Evolutionary conservation across 257 asterid genomes (phyloP).

Genomic region (Scutellaria galericulata): DNA sequence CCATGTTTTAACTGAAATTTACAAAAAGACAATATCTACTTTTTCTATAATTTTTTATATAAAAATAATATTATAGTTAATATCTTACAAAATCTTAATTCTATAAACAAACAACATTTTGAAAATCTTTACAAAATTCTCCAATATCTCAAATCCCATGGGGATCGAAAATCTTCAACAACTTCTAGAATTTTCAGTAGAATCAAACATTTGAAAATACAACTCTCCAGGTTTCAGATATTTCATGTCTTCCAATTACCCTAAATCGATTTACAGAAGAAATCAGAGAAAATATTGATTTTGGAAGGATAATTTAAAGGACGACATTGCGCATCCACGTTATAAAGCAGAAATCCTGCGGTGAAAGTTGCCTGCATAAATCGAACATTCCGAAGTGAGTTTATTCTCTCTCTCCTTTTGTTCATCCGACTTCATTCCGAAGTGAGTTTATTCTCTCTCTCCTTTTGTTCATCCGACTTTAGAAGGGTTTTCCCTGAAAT

Average conservation of each 20-base stretch:
- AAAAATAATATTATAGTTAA: no score
- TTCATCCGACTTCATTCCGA: slow-evolving; percentile 9
- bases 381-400: slow-evolving; percentile 28
- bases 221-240: neutral
- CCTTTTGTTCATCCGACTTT: neutral
- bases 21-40: no score
- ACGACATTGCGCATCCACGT: neutral
- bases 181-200: neutral
- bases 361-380: slow-evolving; percentile 6
- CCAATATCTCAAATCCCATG: neutral
- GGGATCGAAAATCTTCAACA: neutral
- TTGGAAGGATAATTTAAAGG: neutral
- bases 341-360: neutral
- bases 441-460: slow-evolving; percentile 9
- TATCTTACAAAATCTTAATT: no score
- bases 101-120: no score
- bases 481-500: neutral
- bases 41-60: no score
- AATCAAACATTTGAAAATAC: neutral
- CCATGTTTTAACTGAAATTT: no score
- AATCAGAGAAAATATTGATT: no score
- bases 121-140: no score
- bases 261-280: neutral
- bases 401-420: neutral
- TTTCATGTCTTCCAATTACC: neutral